Evolutionary conservation across 2,329 filamentous ascomycete species (phyloP).

Genomic region (Penicillium expansum): DNA sequence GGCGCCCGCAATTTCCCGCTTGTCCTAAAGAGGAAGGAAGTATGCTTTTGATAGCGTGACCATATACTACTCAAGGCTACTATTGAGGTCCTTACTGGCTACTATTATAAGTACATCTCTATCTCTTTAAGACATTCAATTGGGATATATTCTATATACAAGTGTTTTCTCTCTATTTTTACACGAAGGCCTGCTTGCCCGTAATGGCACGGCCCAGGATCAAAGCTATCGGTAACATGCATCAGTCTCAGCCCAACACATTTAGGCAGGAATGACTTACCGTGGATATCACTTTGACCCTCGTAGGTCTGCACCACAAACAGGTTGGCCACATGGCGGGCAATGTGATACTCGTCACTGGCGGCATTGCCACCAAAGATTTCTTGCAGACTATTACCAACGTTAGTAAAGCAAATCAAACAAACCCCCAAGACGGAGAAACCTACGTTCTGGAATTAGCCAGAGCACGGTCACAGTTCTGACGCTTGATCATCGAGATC

Average conservation of each 20-base stretch:
- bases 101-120: neutral
- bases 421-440: neutral
- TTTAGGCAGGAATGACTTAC: constrained; percentile 56
- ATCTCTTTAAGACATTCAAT: neutral
- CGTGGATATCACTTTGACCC: constrained; percentile 96
- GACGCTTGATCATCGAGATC: constrained; percentile 94
- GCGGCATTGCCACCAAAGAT: constrained; percentile 98
- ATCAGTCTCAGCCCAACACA: constrained; percentile 43
- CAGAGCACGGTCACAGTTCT: constrained; percentile 92
- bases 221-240: constrained; percentile 54
- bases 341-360: constrained; percentile 94
- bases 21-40: constrained; percentile 16
- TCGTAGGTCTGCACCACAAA: constrained; percentile 99
- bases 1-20: constrained; percentile 14
- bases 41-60: neutral
- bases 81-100: neutral
- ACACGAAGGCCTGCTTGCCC: constrained; percentile 77
- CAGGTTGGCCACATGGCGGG: constrained; percentile 89
- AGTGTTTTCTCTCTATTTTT: constrained; percentile 22
- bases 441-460: constrained; percentile 67
- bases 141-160: constrained; percentile 8
- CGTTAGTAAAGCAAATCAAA: constrained; percentile 12
- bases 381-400: constrained; percentile 68
- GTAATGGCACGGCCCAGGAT: constrained; percentile 68
- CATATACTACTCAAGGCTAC: neutral